Conservation (phyloP, 116 monocot species). For the Dioscorea cayenensis region DNA sequence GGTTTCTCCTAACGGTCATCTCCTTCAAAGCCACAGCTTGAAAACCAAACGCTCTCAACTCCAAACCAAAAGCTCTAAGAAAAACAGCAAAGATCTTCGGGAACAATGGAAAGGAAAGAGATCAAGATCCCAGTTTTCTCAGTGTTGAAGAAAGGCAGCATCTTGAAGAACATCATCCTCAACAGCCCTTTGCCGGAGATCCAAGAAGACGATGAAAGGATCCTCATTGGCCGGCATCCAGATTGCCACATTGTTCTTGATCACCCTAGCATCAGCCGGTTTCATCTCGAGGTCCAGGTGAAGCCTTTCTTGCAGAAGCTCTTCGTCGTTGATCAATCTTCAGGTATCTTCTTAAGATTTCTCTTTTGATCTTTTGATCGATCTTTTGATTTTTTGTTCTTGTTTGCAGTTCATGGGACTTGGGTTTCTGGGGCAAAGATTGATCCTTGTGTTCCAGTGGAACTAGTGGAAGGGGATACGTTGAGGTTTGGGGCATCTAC, state of each 20-base stretch:
- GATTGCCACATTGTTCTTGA: conserved; percentile 84
- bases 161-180: conserved; percentile 87
- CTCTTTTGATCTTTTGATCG: neutral
- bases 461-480: conserved; percentile 54
- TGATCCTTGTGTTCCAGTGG: conserved; percentile 34
- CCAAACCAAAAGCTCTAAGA: too few species aligned
- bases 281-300: conserved; percentile 63
- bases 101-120: conserved; percentile 10
- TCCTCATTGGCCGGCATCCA: conserved; percentile 79
- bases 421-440: conserved; percentile 79
- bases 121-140: conserved; percentile 63
- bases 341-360: conserved; percentile 23
- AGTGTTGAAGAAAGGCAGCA: conserved; percentile 69
- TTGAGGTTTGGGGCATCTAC: conserved; percentile 71
- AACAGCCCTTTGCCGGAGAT: conserved; percentile 28
- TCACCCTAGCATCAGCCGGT: conserved; percentile 93
- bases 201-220: conserved; percentile 18
- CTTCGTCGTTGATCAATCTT: conserved; percentile 53
- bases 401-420: conserved; percentile 80
- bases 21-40: neutral
- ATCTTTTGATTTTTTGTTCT: neutral
- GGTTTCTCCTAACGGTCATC: conserved; percentile 2
- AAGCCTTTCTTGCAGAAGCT: conserved; percentile 24
- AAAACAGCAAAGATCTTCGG: neutral
- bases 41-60: neutral